Percentiles rank a stretch among this genome's conserved stretches.
These are phyloP conservation scores for Cryptosporidium canis DNA, from an alignment of 169 alveolate genomes.

Conservation along the genomic window DNA sequence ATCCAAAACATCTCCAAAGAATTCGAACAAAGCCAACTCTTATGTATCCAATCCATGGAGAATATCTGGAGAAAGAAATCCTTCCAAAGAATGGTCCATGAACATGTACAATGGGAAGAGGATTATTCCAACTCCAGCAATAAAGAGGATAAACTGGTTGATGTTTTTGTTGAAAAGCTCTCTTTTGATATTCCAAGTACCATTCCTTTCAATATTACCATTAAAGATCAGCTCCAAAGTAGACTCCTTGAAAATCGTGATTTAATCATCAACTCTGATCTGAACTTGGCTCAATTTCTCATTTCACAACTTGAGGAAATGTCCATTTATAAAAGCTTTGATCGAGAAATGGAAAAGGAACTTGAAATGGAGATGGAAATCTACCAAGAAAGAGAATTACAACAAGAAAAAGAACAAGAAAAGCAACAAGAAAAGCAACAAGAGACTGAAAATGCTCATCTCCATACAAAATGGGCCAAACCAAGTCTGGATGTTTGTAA, in stretches of 20 bases:
- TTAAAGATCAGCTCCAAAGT: slow-evolving; percentile 73
- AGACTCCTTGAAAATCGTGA: slow-evolving; percentile 71
- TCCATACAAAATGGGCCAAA: background rate
- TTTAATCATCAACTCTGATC: background rate
- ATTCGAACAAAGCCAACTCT: slow-evolving; percentile 79
- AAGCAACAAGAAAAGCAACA: slow-evolving; percentile 73
- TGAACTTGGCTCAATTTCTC: background rate
- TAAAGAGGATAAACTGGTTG: slow-evolving; percentile 74
- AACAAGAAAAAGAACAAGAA: slow-evolving; percentile 80
- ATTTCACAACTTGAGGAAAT: slow-evolving; percentile 59
- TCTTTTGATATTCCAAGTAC: slow-evolving; percentile 75
- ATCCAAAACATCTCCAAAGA: slow-evolving; percentile 81
- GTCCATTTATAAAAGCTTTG: slow-evolving; percentile 6
- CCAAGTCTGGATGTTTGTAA: slow-evolving; percentile 14
- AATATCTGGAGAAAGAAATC: slow-evolving; percentile 83
- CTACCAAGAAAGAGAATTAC: slow-evolving; percentile 66
- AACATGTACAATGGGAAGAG: slow-evolving; percentile 80
- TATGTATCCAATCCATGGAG: slow-evolving; percentile 82
- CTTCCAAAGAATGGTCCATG: slow-evolving; percentile 79
- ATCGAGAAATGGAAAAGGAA: slow-evolving; percentile 80
- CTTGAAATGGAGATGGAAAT: slow-evolving; percentile 71
- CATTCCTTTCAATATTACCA: slow-evolving; percentile 51
- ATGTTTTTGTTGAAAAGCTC: slow-evolving; percentile 75
- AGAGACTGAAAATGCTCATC: slow-evolving; percentile 9
- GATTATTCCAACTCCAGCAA: slow-evolving; percentile 24